Base-by-base conservation (phyloP, 306 rosid species). In the Sicyos edulis region DNA sequence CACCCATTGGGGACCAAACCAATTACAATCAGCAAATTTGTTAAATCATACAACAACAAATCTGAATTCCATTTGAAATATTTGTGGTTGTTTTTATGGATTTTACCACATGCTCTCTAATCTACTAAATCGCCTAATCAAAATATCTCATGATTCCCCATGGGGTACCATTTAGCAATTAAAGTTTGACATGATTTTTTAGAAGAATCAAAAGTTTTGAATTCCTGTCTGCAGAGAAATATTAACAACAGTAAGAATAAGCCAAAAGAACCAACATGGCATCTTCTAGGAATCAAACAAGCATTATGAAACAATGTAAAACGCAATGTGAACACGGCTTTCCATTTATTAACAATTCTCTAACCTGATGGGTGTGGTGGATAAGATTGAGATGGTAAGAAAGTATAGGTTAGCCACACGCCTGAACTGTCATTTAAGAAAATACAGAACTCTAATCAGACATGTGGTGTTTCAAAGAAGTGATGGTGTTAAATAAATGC, bases 391-490 rank as follows among this genome's bases (percentile, higher is more conserved):
- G 84, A 93, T 93, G 29, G 92, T 78, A 77, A 93, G 98, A 75
- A 93, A 93, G 86, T 93, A 93, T 74, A 90, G 90, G 78, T 93
- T 93, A 72, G 98, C 98, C 82, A 93, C 98, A 84, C 98, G 93
- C 63, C 98, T 88, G 88, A 93, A 93, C 98, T 93, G 98, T 75
- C 88, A 83, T 58, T 72, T 59, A 61, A 54, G n/a, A 78, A 81
- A 10, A 10, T 60, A 83, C 57, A 76, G 52, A 82, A 74, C 68
- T 88, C 65, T 75, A 82, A 81, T 81, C 85, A 85, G 70, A 80
- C 16, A 54, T 19, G 52, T 17, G 16, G 14, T 57, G 40, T 53
- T 55, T 37, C 47, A 37, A 54, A 20, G 15, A 74, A 24, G 60
- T 7, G 37, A 49, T 15, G 10, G 34, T 16, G 12, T 50, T 14